phyloP scores from a whole-genome alignment of 2,329 filamentous ascomycete species.

The Phaeosphaeria sp. region DNA sequence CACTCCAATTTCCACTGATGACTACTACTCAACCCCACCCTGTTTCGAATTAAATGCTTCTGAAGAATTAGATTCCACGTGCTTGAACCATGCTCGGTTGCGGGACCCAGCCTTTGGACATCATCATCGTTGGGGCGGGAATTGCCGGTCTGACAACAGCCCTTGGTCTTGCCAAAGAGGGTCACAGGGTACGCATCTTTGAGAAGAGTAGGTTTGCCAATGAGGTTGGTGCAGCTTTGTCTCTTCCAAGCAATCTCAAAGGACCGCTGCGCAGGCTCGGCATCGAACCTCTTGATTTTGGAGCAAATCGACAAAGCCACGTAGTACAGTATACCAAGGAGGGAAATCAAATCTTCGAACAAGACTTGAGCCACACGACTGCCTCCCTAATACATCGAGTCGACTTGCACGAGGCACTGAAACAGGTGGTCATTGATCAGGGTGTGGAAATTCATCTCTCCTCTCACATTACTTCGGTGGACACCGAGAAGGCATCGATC shows the following conservation, averaged over 20 bases:
- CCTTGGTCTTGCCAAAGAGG: background rate
- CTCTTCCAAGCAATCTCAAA: background rate
- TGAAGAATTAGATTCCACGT: too few relatives aligned
- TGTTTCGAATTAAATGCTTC: too few relatives aligned
- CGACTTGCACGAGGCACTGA: background rate
- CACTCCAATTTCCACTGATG: too few relatives aligned
- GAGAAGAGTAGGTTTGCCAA: background rate
- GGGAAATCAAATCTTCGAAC: background rate
- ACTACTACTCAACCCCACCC: too few relatives aligned
- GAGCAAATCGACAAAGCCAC: background rate
- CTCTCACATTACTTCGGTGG: background rate
- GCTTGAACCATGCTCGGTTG: background rate
- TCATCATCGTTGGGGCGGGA: background rate
- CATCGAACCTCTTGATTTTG: background rate
- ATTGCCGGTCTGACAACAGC: background rate
- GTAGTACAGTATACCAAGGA: background rate
- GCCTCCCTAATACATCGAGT: background rate
- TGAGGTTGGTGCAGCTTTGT: background rate
- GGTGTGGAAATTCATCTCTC: background rate
- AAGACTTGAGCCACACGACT: background rate
- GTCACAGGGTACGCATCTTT: background rate
- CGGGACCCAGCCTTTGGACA: background rate
- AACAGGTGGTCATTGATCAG: background rate
- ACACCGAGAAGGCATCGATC: background rate
- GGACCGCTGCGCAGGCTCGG: background rate